phyloP scores from a whole-genome alignment of 805 yeast species.

The Yamadazyma paraphyllophila region DNA sequence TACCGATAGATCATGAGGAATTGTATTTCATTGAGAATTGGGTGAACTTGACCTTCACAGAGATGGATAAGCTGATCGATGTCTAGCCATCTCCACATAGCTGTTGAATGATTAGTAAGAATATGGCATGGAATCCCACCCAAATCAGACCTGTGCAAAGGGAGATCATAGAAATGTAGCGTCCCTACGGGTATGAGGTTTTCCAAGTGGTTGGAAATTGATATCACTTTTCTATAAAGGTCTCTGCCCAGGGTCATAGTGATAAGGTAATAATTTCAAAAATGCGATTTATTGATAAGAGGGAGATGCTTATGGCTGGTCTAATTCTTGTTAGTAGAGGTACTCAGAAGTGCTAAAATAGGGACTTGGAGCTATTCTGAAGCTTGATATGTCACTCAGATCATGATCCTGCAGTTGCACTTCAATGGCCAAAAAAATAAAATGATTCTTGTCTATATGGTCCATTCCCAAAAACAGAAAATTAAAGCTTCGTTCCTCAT shows the following conservation, averaged over 20 bases:
- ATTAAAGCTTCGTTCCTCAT: conserved; percentile 47
- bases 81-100: conserved; percentile 56
- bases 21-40: conserved; percentile 35
- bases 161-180: conserved; percentile 42
- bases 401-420: too few species aligned
- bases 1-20: conserved; percentile 43
- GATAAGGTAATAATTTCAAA: background rate
- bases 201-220: conserved; percentile 39
- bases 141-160: conserved; percentile 33
- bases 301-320: background rate
- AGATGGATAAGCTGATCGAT: conserved; percentile 32
- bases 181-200: conserved; percentile 49
- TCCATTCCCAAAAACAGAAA: background rate
- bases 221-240: conserved; percentile 9
- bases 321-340: too few species aligned
- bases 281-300: conserved; percentile 1
- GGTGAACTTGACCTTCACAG: conserved; percentile 18
- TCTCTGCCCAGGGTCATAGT: conserved; percentile 2
- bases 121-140: conserved; percentile 22
- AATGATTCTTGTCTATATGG: background rate
- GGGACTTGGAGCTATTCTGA: too few species aligned
- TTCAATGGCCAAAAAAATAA: too few species aligned
- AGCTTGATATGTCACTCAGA: too few species aligned
- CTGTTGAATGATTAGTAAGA: too few species aligned
- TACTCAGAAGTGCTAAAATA: too few species aligned